Percentiles rank a stretch among this genome's conserved stretches.
These are phyloP conservation scores for Furcasterigmium furcatum DNA, from an alignment of 2,329 filamentous ascomycete genomes.

Conservation along the genomic window DNA sequence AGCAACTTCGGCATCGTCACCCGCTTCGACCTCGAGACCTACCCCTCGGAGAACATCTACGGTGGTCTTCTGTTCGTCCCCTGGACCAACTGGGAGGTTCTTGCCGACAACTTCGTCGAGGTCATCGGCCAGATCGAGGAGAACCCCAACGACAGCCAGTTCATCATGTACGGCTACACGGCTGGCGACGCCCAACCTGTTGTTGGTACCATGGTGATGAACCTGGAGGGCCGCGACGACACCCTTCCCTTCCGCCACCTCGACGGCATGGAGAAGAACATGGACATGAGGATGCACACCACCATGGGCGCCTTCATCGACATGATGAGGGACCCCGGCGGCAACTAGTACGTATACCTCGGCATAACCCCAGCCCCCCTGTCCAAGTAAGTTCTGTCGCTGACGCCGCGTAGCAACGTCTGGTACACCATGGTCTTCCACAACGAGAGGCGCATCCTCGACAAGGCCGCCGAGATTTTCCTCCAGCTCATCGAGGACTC, in stretches of 20 bases:
- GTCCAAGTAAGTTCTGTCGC: background rate
- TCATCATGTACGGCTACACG: constrained; percentile 1
- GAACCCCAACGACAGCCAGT: background rate
- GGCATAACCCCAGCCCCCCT: background rate
- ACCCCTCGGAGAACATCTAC: constrained; percentile 1
- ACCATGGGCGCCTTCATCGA: constrained; percentile 4
- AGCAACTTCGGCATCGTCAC: constrained; percentile 42
- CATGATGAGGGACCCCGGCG: constrained; percentile 4
- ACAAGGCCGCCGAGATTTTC: constrained; percentile 7
- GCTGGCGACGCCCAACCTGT: background rate
- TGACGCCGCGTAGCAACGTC: constrained; percentile 1
- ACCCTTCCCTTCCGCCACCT: constrained; percentile 1
- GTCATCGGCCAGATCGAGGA: background rate
- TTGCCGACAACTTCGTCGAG: background rate
- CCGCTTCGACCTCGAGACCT: constrained; percentile 1
- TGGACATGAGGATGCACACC: constrained; percentile 3
- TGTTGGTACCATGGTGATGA: constrained; percentile 5
- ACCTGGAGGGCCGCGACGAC: constrained; percentile 4
- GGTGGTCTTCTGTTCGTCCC: background rate
- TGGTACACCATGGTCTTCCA: constrained; percentile 5
- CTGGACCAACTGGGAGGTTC: background rate
- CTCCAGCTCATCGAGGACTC: background rate
- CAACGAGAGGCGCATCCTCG: constrained; percentile 1
- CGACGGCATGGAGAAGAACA: constrained; percentile 1
- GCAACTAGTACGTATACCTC: background rate